phyloP scores from a whole-genome alignment of 805 yeast species.

The Spathaspora sp. region DNA sequence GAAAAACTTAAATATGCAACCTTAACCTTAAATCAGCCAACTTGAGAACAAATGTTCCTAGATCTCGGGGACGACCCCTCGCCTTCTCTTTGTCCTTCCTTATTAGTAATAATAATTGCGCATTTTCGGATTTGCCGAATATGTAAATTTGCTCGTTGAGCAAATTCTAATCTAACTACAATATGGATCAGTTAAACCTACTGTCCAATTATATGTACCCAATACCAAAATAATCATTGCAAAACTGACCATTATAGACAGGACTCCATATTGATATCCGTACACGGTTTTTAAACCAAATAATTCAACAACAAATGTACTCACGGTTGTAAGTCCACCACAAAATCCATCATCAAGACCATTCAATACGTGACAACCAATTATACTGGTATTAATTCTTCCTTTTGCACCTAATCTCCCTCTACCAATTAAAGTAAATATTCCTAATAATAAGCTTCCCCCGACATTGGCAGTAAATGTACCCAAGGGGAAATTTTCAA shows the following conservation, averaged over 20 bases:
- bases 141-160: neutral
- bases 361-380: constrained; percentile 47
- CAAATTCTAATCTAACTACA: constrained; percentile 10
- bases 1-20: neutral
- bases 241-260: constrained; percentile 48
- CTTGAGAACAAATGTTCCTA: neutral
- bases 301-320: constrained; percentile 74
- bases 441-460: constrained; percentile 44
- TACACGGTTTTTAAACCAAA: constrained; percentile 23
- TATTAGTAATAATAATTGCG: neutral
- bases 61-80: neutral
- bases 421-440: constrained; percentile 40
- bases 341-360: constrained; percentile 66
- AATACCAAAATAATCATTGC: constrained; percentile 50
- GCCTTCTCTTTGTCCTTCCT: neutral
- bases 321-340: constrained; percentile 70
- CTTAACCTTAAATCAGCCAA: neutral
- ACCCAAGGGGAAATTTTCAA: constrained; percentile 50
- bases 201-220: constrained; percentile 73
- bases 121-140: neutral
- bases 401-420: constrained; percentile 30
- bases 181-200: constrained; percentile 35
- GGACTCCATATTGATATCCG: constrained; percentile 49
- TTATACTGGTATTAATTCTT: constrained; percentile 22
- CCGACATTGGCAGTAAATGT: constrained; percentile 46